Conservation (phyloP, 768 basidiomycete species). For the Filobasidium floriforme region DNA sequence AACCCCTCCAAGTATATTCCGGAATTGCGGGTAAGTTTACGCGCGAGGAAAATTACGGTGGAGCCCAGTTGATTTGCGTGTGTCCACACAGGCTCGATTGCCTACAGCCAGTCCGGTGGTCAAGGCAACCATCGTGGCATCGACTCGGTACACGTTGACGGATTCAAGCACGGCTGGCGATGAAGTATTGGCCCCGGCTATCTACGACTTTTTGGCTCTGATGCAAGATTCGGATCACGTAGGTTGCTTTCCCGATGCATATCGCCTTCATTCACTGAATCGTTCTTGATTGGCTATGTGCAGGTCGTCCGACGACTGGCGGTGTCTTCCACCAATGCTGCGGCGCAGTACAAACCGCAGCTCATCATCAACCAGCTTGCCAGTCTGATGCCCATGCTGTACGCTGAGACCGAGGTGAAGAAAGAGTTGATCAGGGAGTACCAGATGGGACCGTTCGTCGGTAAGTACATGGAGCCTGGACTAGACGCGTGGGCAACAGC, state of each 20-base stretch:
- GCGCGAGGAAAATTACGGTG: not conserved
- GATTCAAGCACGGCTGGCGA: conserved; percentile 80
- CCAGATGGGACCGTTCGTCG: conserved; percentile 40
- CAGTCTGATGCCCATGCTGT: conserved; percentile 69
- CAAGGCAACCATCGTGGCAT: conserved; percentile 81
- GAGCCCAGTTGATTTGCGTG: not conserved
- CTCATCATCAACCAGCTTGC: conserved; percentile 77
- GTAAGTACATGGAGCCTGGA: conserved; percentile 24
- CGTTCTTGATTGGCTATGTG: not conserved
- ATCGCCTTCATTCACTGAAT: conserved; percentile 3
- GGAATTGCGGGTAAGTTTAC: conserved; percentile 67
- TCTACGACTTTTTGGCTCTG: conserved; percentile 79
- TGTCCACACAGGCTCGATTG: conserved; percentile 28
- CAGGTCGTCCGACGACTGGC: conserved; percentile 86
- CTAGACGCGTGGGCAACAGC: not conserved
- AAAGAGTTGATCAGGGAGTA: conserved; percentile 46
- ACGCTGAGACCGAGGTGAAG: conserved; percentile 75
- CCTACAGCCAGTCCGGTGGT: conserved; percentile 47
- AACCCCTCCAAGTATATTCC: conserved; percentile 85
- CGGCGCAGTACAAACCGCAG: conserved; percentile 87
- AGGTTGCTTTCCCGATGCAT: conserved; percentile 34
- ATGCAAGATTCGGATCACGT: conserved; percentile 86
- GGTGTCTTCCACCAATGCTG: conserved; percentile 83
- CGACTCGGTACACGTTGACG: conserved; percentile 82
- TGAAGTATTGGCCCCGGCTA: conserved; percentile 74